phyloP scores from a whole-genome alignment of 192 early-diverging fungal species.

The Rhizoclosmatium sp. region DNA sequence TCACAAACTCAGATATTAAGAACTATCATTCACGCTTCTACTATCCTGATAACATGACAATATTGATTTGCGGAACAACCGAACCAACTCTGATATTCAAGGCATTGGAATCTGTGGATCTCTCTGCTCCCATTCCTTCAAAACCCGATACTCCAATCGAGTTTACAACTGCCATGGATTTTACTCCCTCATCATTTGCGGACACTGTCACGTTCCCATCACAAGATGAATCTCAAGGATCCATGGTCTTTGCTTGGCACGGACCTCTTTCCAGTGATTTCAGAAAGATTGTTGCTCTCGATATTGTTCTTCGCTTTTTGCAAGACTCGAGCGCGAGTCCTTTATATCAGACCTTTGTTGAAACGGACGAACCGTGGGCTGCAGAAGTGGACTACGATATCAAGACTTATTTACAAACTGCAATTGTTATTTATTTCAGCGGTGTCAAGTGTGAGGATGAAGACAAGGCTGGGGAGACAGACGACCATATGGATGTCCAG shows the following conservation, averaged over 20 bases:
- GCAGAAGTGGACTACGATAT: conserved; percentile 67
- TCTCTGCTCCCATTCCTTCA: neutral
- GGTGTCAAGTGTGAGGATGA: conserved; percentile 54
- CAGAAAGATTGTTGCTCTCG: conserved; percentile 64
- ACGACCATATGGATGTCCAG: conserved; percentile 40
- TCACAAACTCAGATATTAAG: conserved; percentile 79
- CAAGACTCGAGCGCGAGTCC: conserved; percentile 73
- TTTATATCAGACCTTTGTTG: conserved; percentile 80
- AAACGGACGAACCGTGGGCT: conserved; percentile 69
- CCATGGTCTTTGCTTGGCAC: conserved; percentile 71
- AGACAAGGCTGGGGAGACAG: conserved; percentile 38
- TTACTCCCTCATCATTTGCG: conserved; percentile 2
- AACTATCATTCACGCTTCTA: conserved; percentile 82
- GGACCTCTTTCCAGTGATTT: conserved; percentile 74
- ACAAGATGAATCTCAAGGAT: conserved; percentile 59
- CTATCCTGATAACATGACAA: conserved; percentile 71
- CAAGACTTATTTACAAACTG: conserved; percentile 58
- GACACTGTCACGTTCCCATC: conserved; percentile 47
- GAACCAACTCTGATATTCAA: conserved; percentile 63
- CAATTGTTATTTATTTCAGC: conserved; percentile 69
- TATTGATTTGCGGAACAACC: conserved; percentile 65
- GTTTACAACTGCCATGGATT: neutral
- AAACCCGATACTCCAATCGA: neutral
- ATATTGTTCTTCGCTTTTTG: conserved; percentile 77
- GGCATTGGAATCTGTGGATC: conserved; percentile 34